Percentiles rank a stretch among this genome's conserved stretches.
phyloP scores from a whole-genome alignment of 352 stramenopile species.

The Phytophthora chlamydospora region DNA sequence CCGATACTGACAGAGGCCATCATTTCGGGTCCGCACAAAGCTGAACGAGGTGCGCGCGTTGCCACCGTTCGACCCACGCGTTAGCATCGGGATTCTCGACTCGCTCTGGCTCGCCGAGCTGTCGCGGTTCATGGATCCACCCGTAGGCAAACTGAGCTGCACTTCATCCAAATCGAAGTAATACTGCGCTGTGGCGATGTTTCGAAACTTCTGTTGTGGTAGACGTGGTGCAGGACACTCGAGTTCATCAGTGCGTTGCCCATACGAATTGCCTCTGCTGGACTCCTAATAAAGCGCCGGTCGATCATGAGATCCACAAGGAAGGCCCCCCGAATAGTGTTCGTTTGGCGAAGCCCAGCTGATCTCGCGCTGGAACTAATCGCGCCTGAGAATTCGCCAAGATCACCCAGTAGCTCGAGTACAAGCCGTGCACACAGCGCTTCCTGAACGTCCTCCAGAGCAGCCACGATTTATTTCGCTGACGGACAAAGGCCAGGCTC shows the following conservation, averaged over 20 bases:
- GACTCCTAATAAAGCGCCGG: constrained; percentile 41
- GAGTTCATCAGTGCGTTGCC: constrained; percentile 75
- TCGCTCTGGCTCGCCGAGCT: constrained; percentile 21
- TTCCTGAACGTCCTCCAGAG: constrained; percentile 41
- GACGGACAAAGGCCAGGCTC: constrained; percentile 38
- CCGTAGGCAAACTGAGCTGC: constrained; percentile 20
- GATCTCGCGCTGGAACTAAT: constrained; percentile 5
- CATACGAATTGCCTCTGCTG: constrained; percentile 50
- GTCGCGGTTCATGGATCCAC: too few relatives aligned
- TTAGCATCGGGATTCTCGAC: constrained; percentile 29
- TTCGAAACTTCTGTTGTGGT: constrained; percentile 52
- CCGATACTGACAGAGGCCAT: constrained; percentile 42
- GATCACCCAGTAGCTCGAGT: constrained; percentile 24
- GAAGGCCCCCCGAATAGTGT: constrained; percentile 23
- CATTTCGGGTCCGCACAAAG: constrained; percentile 15
- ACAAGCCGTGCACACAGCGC: constrained; percentile 35
- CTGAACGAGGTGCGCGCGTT: constrained; percentile 23
- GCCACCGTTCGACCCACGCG: constrained; percentile 8
- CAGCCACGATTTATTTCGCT: constrained; percentile 35
- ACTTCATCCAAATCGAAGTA: constrained; percentile 45
- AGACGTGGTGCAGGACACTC: constrained; percentile 54
- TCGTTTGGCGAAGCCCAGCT: constrained; percentile 2
- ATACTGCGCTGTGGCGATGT: constrained; percentile 33
- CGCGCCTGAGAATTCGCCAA: constrained; percentile 5
- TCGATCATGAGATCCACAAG: constrained; percentile 38